Evolutionary conservation across 2,329 filamentous ascomycete species (phyloP).

Genomic region (Exophiala sideris): DNA sequence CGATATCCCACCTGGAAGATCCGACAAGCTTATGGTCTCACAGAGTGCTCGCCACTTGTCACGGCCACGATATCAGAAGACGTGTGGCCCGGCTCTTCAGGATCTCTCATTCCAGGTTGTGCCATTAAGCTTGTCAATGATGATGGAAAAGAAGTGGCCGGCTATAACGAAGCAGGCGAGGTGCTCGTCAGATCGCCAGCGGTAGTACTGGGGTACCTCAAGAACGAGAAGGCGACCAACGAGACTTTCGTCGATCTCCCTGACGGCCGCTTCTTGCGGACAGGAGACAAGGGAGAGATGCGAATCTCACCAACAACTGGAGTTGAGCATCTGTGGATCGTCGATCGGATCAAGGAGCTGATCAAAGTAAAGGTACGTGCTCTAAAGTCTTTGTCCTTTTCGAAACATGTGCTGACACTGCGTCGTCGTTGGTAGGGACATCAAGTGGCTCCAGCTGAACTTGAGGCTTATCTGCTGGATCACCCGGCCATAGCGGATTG

Average conservation of each 20-base stretch:
- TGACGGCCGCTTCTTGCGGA: conserved; percentile 68
- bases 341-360: conserved; percentile 72
- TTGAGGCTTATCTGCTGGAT: too few species aligned
- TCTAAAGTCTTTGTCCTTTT: too few species aligned
- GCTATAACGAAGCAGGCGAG: conserved; percentile 73
- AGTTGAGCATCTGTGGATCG: conserved; percentile 68
- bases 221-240: conserved; percentile 77
- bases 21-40: conserved; percentile 73
- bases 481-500: background rate
- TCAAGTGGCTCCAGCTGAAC: too few species aligned
- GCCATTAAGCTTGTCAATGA: conserved; percentile 64
- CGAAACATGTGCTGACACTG: too few species aligned
- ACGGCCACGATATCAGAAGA: conserved; percentile 57
- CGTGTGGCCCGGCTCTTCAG: conserved; percentile 68
- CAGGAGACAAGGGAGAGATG: conserved; percentile 79
- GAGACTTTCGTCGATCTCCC: conserved; percentile 71
- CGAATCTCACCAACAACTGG: conserved; percentile 57
- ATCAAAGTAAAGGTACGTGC: conserved; percentile 47
- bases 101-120: conserved; percentile 63
- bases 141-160: conserved; percentile 68
- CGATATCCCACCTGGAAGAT: conserved; percentile 64
- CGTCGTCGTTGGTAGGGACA: too few species aligned
- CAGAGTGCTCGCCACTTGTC: conserved; percentile 72
- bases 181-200: conserved; percentile 73
- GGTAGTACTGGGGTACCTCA: conserved; percentile 77